phyloP scores from a whole-genome alignment of 2,329 filamentous ascomycete genomes.

The Colletotrichum liaoningense region DNA sequence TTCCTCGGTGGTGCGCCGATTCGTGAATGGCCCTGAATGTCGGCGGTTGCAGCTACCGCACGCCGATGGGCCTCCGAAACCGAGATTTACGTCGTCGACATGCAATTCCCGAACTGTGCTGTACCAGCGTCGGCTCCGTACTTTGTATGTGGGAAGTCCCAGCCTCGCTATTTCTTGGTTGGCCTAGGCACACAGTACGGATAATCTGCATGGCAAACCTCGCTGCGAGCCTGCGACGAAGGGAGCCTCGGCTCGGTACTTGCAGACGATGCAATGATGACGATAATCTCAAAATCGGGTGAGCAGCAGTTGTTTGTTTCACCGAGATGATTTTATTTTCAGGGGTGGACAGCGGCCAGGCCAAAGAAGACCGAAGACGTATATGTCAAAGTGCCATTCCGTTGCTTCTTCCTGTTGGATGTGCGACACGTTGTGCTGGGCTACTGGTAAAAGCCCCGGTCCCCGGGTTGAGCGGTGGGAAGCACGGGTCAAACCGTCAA shows the following conservation, averaged over 20 bases:
- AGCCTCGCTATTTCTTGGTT: not conserved
- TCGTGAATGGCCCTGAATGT: not conserved
- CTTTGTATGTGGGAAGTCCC: not conserved
- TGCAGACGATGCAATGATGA: not conserved
- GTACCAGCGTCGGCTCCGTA: conserved; percentile 7
- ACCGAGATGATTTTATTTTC: conserved; percentile 11
- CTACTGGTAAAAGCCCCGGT: not conserved
- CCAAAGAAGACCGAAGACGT: not conserved
- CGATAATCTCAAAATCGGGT: conserved; percentile 23
- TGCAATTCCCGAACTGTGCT: conserved; percentile 10
- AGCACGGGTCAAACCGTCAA: not conserved
- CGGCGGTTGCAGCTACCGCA: not conserved
- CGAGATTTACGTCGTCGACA: conserved; percentile 15
- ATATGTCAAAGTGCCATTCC: not conserved
- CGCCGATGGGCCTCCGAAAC: conserved; percentile 20
- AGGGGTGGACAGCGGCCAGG: not conserved
- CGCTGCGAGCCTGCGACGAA: not conserved
- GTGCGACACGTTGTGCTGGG: not conserved
- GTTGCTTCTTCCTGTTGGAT: conserved; percentile 13
- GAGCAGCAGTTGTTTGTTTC: conserved; percentile 23
- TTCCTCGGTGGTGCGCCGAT: not conserved
- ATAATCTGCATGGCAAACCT: not conserved
- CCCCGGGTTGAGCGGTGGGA: not conserved
- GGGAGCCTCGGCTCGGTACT: not conserved
- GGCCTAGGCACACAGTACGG: not conserved